phyloP scores from a whole-genome alignment of 1,284 basidiomycete genomes.

The Ganoderma sinense region DNA sequence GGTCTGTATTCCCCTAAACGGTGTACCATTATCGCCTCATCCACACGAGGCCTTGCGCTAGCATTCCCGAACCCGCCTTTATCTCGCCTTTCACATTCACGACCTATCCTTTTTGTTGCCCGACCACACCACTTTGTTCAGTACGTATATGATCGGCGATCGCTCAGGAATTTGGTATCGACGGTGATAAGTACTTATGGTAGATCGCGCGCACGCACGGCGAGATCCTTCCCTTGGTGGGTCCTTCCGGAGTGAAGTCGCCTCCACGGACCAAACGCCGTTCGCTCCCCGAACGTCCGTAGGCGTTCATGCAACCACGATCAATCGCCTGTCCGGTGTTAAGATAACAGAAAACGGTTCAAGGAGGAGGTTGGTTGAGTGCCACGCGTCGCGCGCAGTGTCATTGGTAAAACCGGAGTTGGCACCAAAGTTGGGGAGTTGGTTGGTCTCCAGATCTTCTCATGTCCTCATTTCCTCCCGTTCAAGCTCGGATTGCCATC shows the following conservation, averaged over 20 bases:
- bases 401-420: not conserved
- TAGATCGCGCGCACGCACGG: too few species aligned
- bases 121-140: not conserved
- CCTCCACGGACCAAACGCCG: too few species aligned
- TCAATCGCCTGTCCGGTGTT: too few species aligned
- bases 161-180: not conserved
- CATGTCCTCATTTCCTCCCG: too few species aligned
- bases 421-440: too few species aligned
- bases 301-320: too few species aligned
- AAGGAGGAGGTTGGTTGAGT: too few species aligned
- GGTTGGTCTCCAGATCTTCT: too few species aligned
- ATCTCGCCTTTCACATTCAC: not conserved
- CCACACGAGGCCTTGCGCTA: not conserved
- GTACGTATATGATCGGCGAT: not conserved
- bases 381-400: not conserved
- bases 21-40: conserved; percentile 2
- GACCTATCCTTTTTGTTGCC: not conserved
- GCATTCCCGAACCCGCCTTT: not conserved
- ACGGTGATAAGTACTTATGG: not conserved
- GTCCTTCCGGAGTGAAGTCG: too few species aligned
- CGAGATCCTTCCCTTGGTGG: not conserved
- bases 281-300: too few species aligned
- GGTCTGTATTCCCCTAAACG: conserved; percentile 5
- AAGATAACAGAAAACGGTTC: too few species aligned
- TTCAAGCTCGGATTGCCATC: not conserved